Base-by-base conservation (phyloP, 768 basidiomycete genomes). In the Xerocomus spinulosus region DNA sequence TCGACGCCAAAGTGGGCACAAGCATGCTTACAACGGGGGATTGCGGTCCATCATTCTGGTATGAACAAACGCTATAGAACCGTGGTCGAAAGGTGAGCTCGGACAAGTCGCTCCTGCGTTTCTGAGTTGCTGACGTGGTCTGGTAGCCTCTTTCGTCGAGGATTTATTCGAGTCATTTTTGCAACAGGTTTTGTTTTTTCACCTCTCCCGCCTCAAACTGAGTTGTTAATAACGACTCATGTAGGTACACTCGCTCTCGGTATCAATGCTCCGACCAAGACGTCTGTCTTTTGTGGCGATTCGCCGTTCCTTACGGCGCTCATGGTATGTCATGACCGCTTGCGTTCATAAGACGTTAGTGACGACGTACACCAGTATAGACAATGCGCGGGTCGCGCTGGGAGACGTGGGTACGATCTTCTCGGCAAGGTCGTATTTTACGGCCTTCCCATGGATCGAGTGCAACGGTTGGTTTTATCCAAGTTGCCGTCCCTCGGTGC, bases 351-450 rank as follows among this genome's bases (percentile, higher is more conserved):
- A 14, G 26, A 17, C 12, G 6, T 23, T 32, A 44, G 45, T 54
- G 51, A 51, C 28, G 24, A 28, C 28, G 5, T 0, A 10, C 10
- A 43, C 26, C 54, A 83, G 81, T 87, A 82, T 60, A 80, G 85
- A 10, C 85, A 87, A 72, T 84, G 83, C 50, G 77, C 82, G 37
- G 85, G 85, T 46, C 75, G 85, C 61, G 85, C 85, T 33, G 85
- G 85, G 48, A 76, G 85, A 35, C 75, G 85, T 57, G 85, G 85
- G 2, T 85, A 74, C 50, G 84, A 87, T 56, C 72, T 82, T 6
- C 69, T 82, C 0, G 85, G 85, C 7, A 83, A 82, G 44, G 84
- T 87, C 32, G 71, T 87, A 2, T 87, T 88, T 68, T 85, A 83
- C 56, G 85, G 83, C 20, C 59, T 87, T 7, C 65, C 82, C 4